These are phyloP conservation scores for Sicyos baderoa DNA, from an alignment of 306 rosid species.

Conservation along the genomic window DNA sequence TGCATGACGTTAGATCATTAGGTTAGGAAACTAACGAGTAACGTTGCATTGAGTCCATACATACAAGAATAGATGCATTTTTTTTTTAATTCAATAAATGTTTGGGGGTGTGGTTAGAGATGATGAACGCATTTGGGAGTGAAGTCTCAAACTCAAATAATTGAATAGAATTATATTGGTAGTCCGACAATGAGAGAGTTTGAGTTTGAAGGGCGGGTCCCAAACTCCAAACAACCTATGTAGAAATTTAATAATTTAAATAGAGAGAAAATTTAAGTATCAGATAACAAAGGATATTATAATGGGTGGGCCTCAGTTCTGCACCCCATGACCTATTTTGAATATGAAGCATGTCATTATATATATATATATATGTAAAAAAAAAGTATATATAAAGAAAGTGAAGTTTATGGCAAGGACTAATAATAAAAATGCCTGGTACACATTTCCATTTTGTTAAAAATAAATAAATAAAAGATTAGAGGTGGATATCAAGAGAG, in stretches of 20 bases:
- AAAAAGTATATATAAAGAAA: background rate
- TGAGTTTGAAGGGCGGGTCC: slow-evolving; percentile 10
- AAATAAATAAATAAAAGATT: background rate
- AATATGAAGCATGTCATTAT: background rate
- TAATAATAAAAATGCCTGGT: background rate
- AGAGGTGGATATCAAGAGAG: background rate
- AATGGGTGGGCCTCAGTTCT: slow-evolving; percentile 10
- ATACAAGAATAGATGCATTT: background rate
- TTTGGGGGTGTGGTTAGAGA: background rate
- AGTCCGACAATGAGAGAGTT: slow-evolving; percentile 11
- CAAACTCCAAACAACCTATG: slow-evolving; percentile 15
- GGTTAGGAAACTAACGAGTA: background rate
- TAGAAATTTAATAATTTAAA: slow-evolving; percentile 8
- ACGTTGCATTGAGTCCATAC: background rate
- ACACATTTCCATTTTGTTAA: background rate
- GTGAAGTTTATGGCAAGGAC: background rate
- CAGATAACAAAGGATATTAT: slow-evolving; percentile 1
- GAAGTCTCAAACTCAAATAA: background rate
- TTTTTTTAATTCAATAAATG: background rate
- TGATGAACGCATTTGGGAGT: background rate
- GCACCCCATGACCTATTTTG: slow-evolving; percentile 20
- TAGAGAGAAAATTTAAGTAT: background rate
- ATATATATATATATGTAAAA: background rate
- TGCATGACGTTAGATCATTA: background rate
- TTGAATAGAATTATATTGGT: slow-evolving; percentile 7